Base-by-base conservation (phyloP, 805 yeast genomes). In the Ogataea angusta region DNA sequence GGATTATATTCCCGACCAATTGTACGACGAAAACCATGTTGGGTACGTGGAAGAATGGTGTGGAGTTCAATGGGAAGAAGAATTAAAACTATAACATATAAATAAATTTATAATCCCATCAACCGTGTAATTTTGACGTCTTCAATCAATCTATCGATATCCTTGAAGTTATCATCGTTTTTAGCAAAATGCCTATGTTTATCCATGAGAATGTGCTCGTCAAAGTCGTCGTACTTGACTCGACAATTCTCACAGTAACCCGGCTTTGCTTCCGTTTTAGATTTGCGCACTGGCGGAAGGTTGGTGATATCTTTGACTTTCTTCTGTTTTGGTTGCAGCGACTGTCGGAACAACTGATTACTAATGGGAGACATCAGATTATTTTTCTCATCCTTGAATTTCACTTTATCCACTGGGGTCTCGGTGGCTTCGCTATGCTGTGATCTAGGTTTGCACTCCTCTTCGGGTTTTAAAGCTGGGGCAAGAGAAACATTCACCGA, bases 181-280 rank as follows among this genome's bases (percentile, higher is more conserved):
- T 69, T 64, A 3, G 97, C 97, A 66, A 88, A 90, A 39, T 77
- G 75, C 36, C 84, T 70, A 60, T 91, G 99, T 48, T 81, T 76
- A 25, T 74, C 75, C 17, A 87, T 72, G 21, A 56, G 54, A 29
- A 87, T 75, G 59, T 91, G 99, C 42, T 78, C 85, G 18, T 80
- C 85, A 55, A 89, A 81, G 49, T 78, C 77, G 37, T 85, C 90
- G 58, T 85, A 91, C 57, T 82, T 82, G 45, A 83, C 84, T 17
- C 91, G 71, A 63, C 99, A 91, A 57, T 91, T 91, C 59, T 91
- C 99, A 65, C 99, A 91, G 62, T 86, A 90, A 0, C 97, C 97
- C 1, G 91, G 62, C 31, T 54, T 56, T 54, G 51, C 50, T 31
- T 57, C 59, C 16, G 49, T 45, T 34, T 51, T 59, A 6, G 51